Evolutionary conservation across 2,329 filamentous ascomycete genomes (phyloP).

Genomic region (Aspergillus sp.): DNA sequence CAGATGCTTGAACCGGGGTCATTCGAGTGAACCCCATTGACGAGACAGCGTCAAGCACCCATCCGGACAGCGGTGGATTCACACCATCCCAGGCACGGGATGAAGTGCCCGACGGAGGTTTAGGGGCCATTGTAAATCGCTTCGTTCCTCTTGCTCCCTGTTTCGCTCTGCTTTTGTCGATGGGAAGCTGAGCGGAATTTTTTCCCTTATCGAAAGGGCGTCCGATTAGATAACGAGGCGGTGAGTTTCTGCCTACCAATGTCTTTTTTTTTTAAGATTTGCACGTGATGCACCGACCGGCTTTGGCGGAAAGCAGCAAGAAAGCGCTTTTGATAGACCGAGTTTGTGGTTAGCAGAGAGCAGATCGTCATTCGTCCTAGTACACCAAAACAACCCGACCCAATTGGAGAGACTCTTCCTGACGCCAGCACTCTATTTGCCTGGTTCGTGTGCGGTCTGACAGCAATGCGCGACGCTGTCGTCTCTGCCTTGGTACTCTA

Average conservation of each 20-base stretch:
- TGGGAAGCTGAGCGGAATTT: not conserved
- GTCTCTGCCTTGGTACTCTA: constrained; percentile 13
- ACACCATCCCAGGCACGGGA: constrained; percentile 67
- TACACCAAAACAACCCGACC: not conserved
- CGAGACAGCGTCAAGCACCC: constrained; percentile 80
- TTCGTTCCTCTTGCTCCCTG: not conserved
- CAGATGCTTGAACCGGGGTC: constrained; percentile 93
- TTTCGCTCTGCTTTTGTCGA: not conserved
- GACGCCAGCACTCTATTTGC: constrained; percentile 1
- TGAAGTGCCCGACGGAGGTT: constrained; percentile 45
- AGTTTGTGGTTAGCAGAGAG: constrained; percentile 5
- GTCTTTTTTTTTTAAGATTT: not conserved
- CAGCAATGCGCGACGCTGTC: constrained; percentile 17
- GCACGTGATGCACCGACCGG: constrained; percentile 17
- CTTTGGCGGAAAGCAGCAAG: constrained; percentile 11
- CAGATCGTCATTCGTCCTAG: not conserved
- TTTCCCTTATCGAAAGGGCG: constrained; percentile 12
- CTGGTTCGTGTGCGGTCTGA: constrained; percentile 6
- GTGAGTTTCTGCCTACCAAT: constrained; percentile 22
- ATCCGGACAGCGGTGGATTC: constrained; percentile 71
- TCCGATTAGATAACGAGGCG: constrained; percentile 34
- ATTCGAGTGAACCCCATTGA: constrained; percentile 84
- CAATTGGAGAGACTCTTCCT: not conserved
- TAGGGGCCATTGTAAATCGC: constrained; percentile 29
- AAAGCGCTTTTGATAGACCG: not conserved